A percentile compares a stretch with the other conserved stretches of the same genome.
Evolutionary conservation across 352 stramenopile species (phyloP).

Genomic region (Phytophthora foliorum): DNA sequence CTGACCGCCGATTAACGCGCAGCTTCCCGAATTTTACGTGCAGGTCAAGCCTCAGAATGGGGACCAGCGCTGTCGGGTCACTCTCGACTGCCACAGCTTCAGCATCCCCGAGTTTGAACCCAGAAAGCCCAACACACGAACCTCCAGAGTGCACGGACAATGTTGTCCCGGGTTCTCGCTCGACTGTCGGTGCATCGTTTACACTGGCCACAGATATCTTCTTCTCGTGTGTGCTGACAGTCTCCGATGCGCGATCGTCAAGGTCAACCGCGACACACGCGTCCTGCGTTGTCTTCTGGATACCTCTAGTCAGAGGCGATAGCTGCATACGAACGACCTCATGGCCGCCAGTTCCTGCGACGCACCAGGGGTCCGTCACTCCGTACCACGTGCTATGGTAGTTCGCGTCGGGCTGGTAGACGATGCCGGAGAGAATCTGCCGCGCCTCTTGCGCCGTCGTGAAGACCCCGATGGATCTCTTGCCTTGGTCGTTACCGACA

Average conservation of each 20-base stretch:
- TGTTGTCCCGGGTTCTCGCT: not conserved
- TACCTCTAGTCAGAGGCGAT: not conserved
- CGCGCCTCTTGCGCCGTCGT: slow-evolving; percentile 42
- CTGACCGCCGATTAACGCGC: slow-evolving; percentile 19
- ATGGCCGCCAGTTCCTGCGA: slow-evolving; percentile 3
- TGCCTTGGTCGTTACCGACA: not conserved
- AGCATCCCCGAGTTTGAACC: slow-evolving; percentile 27
- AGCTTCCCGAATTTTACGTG: slow-evolving; percentile 13
- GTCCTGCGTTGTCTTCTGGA: not conserved
- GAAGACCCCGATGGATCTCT: slow-evolving; percentile 21
- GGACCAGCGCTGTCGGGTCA: slow-evolving; percentile 10
- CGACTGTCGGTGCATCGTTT: slow-evolving; percentile 31
- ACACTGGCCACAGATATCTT: slow-evolving; percentile 33
- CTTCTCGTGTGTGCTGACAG: slow-evolving; percentile 21
- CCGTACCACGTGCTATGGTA: slow-evolving; percentile 32
- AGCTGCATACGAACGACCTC: slow-evolving; percentile 34
- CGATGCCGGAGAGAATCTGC: slow-evolving; percentile 36
- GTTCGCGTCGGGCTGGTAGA: slow-evolving; percentile 32
- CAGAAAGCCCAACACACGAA: slow-evolving; percentile 18
- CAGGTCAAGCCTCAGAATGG: slow-evolving; percentile 25
- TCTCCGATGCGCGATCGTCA: not conserved
- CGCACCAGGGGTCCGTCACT: slow-evolving; percentile 16
- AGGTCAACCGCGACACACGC: slow-evolving; percentile 13
- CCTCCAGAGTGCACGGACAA: slow-evolving; percentile 11
- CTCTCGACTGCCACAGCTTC: slow-evolving; percentile 22